Conservation (phyloP, 1,284 basidiomycete species). For the Irpex sp. region DNA sequence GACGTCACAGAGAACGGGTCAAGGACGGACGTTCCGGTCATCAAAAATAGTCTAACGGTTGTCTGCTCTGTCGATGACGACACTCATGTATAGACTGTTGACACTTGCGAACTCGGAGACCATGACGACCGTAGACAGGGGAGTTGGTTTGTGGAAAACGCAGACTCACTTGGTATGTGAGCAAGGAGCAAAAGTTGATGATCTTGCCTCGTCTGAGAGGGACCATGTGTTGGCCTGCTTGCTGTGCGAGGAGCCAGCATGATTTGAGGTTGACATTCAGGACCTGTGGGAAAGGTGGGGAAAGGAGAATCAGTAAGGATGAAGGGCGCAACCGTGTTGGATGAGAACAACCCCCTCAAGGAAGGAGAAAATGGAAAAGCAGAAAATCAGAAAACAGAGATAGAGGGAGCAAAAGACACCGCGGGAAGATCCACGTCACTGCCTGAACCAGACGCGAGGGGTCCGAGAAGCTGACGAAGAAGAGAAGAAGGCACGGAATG, state of each 20-base stretch:
- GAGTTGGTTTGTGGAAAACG: not conserved
- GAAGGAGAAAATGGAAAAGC: not conserved
- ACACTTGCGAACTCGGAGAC: no score
- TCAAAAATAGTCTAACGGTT: not conserved
- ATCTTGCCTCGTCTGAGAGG: conserved; percentile 73
- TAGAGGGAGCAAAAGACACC: not conserved
- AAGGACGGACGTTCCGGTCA: not conserved
- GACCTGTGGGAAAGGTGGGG: conserved; percentile 42
- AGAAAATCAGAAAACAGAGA: not conserved
- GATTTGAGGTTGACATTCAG: conserved; percentile 78
- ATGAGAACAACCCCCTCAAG: not conserved
- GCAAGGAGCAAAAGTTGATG: conserved; percentile 77
- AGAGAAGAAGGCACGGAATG: not conserved
- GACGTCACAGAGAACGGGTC: not conserved
- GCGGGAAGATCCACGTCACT: not conserved
- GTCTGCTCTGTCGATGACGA: not conserved
- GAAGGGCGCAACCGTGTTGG: not conserved
- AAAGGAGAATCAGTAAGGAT: not conserved
- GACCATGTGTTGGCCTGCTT: conserved; percentile 79
- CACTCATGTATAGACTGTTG: not conserved
- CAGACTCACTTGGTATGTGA: conserved; percentile 60
- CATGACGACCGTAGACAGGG: no score
- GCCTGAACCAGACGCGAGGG: not conserved
- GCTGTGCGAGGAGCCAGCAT: conserved; percentile 73
- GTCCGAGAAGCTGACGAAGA: no score